These are phyloP conservation scores for Trametes cubensis DNA, from an alignment of 768 basidiomycete genomes.

Conservation along the genomic window DNA sequence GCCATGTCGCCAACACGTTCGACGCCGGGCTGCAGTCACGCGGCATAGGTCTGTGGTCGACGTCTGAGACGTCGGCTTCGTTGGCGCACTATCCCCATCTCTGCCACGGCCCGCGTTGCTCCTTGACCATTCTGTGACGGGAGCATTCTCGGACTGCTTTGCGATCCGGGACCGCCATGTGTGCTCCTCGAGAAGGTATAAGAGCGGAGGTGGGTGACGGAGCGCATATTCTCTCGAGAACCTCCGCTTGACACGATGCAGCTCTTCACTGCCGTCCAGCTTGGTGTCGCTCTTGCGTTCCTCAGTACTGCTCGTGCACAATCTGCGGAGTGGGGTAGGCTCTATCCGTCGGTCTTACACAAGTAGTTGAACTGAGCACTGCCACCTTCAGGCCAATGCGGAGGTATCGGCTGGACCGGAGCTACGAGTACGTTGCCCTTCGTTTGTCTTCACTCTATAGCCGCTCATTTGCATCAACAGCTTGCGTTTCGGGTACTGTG, in stretches of 20 bases:
- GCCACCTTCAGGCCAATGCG: slow-evolving; percentile 24
- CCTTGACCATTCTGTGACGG: slow-evolving; percentile 14
- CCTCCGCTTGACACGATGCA: slow-evolving; percentile 18
- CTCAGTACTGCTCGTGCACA: slow-evolving; percentile 13
- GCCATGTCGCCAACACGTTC: background rate
- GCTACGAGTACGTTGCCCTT: slow-evolving; percentile 16
- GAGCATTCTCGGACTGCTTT: slow-evolving; percentile 19
- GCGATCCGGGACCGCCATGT: background rate
- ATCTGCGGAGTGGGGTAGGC: slow-evolving; percentile 26
- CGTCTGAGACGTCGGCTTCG: background rate
- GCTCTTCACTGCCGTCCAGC: slow-evolving; percentile 18
- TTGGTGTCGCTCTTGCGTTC: slow-evolving; percentile 20
- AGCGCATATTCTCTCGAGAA: background rate
- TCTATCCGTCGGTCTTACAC: too few species aligned
- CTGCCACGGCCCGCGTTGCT: slow-evolving; percentile 6
- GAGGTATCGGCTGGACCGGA: slow-evolving; percentile 30
- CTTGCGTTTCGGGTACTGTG: slow-evolving; percentile 22
- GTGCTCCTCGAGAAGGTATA: background rate
- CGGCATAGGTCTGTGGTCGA: background rate
- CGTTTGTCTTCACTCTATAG: background rate
- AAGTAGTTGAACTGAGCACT: background rate
- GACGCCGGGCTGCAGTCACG: slow-evolving; percentile 7
- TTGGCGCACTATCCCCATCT: background rate
- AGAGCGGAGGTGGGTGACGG: background rate
- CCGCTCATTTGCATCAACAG: background rate